Evolutionary conservation across 257 asterid genomes (phyloP).

Genomic region (Gentiana macrophylla): DNA sequence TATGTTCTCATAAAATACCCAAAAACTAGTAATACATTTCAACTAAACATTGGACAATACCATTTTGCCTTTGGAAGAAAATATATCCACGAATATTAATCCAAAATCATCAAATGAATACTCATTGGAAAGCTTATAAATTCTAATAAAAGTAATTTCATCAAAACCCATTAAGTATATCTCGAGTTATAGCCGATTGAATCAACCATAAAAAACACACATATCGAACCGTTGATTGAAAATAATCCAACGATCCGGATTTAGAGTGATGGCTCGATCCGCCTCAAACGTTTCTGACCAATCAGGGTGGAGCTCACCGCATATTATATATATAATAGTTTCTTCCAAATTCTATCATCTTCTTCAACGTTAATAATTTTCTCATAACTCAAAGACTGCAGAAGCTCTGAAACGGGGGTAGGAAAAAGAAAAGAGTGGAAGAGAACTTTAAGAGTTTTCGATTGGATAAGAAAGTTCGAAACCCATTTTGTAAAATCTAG

Average conservation of each 20-base stretch:
- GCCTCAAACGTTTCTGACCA: conserved; percentile 42
- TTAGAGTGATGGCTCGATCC: conserved; percentile 57
- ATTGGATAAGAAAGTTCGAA: too few relatives aligned
- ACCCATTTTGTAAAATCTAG: too few relatives aligned
- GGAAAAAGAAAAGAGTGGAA: too few relatives aligned
- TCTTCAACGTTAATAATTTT: neutral
- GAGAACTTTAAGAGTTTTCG: too few relatives aligned
- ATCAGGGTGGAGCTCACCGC: conserved; percentile 30
- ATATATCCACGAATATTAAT: conserved; percentile 20
- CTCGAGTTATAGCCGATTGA: conserved; percentile 27
- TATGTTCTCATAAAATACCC: conserved; percentile 20
- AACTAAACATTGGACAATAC: conserved; percentile 19
- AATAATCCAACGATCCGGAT: conserved; percentile 48
- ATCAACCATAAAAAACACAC: conserved; percentile 63
- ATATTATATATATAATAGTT: conserved; percentile 23
- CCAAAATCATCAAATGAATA: neutral
- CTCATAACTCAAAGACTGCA: too few relatives aligned
- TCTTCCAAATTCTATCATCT: conserved; percentile 15
- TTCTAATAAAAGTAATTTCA: conserved; percentile 14
- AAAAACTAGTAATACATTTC: conserved; percentile 22
- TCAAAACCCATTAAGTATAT: conserved; percentile 12
- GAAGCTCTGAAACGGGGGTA: too few relatives aligned
- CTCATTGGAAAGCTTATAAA: conserved; percentile 34
- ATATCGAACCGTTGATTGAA: conserved; percentile 43
- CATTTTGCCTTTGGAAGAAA: conserved; percentile 21